Evolutionary conservation across 2,329 filamentous ascomycete species (phyloP), one percentile per base, ranked within the genome.

Genomic region (Arthrobotrys sinensis): DNA sequence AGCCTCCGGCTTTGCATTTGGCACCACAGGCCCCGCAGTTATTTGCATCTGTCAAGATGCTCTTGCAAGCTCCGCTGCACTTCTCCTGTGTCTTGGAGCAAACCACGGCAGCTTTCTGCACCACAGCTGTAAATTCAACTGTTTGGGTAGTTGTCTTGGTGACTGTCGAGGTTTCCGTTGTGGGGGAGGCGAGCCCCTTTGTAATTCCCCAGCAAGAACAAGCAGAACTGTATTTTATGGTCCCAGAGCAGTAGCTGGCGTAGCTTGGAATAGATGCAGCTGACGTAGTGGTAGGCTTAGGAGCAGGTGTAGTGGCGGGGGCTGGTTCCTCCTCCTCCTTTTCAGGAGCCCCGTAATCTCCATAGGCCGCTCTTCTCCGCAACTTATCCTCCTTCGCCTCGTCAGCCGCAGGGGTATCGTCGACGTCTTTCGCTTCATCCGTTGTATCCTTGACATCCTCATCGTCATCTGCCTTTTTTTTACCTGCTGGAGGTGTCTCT

Each of bases 91-190:
- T 38, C 43, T 46, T 32, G 4, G 66, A 50, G 60, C 73, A 77
- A 28, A 57, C 12, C 3, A 62, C 50, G n/a, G 28, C 6, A 2
- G n/a, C 3, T 46, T 70, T 65, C 21, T 62, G 24, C 10, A 32
- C 24, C 21, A 45, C 36, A 19, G 55, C 46, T 8, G 65, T 70
- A 12, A 62, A 14, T 2, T 24, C 38, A 11, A 45, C 36, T 1
- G 60, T 57, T 21, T 21, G 14, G 3, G 52, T 50, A n/a, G 79
- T 63, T 34, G 80, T 79, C 12, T 80, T 77, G 45, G 76, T 81
- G 48, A 81, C 76, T 8, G 76, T 53, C 24, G 16, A 43, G 3
- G 75, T 66, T 66, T 46, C 19, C 38, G 69, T 53, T 14, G 38
- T 16, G 11, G 46, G n/a, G 11, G 70, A 63, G 40, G 71, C 43